Base-by-base conservation (phyloP, 2,329 filamentous ascomycete species). In the Camillea tinctor region DNA sequence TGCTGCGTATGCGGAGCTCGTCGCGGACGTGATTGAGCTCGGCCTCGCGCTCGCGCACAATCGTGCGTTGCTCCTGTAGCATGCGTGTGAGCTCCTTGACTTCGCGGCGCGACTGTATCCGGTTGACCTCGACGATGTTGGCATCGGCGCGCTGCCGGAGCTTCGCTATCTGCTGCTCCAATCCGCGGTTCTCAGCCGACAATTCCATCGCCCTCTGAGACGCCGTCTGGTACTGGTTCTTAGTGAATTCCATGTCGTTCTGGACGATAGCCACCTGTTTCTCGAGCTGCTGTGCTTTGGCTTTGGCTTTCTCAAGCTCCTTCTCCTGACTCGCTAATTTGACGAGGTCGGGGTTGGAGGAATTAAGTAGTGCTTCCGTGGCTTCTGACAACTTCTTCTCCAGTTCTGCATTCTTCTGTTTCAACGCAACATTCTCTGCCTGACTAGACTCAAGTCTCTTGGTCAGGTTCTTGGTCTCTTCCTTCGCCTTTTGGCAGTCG, bases 171-270 rank as follows among this genome's bases (percentile, higher is more conserved):
- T 75, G 72, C 9, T 68, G 69, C 56, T 77, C 75, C 1, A 88
- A 76, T 7, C 77, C 73, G 19, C 71, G 72, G 64, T 82, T 83
- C 66, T 85, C 80, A 1, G 73, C 68, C 20, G 75, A 73, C 2
- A 85, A 72, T 17, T 77, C 75, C 15, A 75, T 75, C 2, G 79
- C 80, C 1, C 76, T 71, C 30, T 79, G 78, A 8, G 84, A 85
- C 1, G 83, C 81, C 21, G 82, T 77, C 66, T 89, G 87, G 66
- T 90, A 91, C 9, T 81, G 76, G 3, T 79, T 77, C 56, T 84
- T 81, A 13, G 80, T 75, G 66, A 87, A 91, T 1, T 86, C 83
- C 23, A 81, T 75, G 3, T 87, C 83, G 15, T 75, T 76, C 24
- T 81, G 73, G 1, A 72, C 63, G 15, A 66, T 66, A 2, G 65